These are phyloP conservation scores for Hypoxylon subgilvum DNA, from an alignment of 495 filamentous ascomycete species.

Conservation along the genomic window DNA sequence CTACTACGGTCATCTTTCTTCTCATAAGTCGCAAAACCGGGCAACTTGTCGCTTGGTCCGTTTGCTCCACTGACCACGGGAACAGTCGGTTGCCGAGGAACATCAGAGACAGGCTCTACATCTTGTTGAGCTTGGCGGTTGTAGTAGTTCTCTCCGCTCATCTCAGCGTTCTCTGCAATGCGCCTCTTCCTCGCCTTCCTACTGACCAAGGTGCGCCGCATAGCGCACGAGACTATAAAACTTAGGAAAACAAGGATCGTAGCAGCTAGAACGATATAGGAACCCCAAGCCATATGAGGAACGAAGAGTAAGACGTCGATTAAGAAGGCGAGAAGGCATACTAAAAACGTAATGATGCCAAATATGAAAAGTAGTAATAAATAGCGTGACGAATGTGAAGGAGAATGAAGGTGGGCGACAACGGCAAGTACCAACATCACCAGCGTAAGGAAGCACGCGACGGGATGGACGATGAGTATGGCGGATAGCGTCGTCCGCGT, in stretches of 20 bases:
- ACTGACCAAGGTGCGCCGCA: conserved; percentile 91
- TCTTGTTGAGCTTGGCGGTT: conserved; percentile 67
- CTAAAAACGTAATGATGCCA: conserved; percentile 80
- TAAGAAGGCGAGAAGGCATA: conserved; percentile 85
- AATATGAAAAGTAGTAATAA: conserved; percentile 84
- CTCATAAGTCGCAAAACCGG: conserved; percentile 81
- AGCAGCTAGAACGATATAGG: conserved; percentile 90
- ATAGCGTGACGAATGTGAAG: conserved; percentile 91
- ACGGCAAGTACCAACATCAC: conserved; percentile 80
- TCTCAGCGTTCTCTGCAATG: conserved; percentile 90
- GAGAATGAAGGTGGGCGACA: conserved; percentile 84
- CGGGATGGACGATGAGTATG: conserved; percentile 89
- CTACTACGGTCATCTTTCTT: conserved; percentile 64
- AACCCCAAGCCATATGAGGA: conserved; percentile 91
- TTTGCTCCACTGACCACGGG: conserved; percentile 60
- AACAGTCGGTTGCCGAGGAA: conserved; percentile 59
- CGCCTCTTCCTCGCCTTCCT: conserved; percentile 89
- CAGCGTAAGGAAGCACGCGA: conserved; percentile 85
- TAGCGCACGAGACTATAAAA: conserved; percentile 90
- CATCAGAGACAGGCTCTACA: conserved; percentile 46
- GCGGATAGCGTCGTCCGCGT: conserved; percentile 86
- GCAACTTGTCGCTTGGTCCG: conserved; percentile 62
- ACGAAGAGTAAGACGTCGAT: conserved; percentile 96
- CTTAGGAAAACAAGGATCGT: conserved; percentile 85
- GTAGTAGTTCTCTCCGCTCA: conserved; percentile 93